phyloP scores from a whole-genome alignment of 2,329 filamentous ascomycete species.

The Trichoderma pleuroti region DNA sequence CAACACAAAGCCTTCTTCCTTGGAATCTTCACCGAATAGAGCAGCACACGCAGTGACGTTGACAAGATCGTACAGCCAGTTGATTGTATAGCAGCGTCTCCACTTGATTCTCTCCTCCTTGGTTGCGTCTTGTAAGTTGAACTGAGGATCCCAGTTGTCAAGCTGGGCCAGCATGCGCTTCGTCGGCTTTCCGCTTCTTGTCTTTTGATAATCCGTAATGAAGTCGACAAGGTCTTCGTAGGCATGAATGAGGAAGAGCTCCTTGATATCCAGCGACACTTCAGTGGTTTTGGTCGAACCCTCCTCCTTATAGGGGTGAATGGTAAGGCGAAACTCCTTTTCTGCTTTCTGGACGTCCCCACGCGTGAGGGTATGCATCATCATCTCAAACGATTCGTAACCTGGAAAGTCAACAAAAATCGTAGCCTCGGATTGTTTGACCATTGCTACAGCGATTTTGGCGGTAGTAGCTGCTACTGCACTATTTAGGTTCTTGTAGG shows the following conservation, averaged over 20 bases:
- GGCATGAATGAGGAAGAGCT: constrained; percentile 42
- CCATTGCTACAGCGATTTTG: constrained; percentile 40
- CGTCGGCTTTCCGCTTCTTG: constrained; percentile 44
- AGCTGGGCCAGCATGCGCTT: constrained; percentile 40
- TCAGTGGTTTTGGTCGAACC: neutral
- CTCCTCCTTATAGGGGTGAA: neutral
- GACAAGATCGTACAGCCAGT: constrained; percentile 51
- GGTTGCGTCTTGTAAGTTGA: constrained; percentile 38
- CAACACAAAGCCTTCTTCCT: constrained; percentile 32
- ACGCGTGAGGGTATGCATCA: constrained; percentile 40
- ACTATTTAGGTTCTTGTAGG: constrained; percentile 43
- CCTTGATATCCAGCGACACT: constrained; percentile 36
- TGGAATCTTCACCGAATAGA: constrained; percentile 35
- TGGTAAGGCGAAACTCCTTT: constrained; percentile 11
- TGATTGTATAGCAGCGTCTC: constrained; percentile 48
- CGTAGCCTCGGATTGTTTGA: constrained; percentile 35
- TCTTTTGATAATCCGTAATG: constrained; percentile 43
- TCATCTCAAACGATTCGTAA: constrained; percentile 41
- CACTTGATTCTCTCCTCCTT: constrained; percentile 41
- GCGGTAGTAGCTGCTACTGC: constrained; percentile 44
- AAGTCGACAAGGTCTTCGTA: constrained; percentile 45
- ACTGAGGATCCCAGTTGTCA: constrained; percentile 39
- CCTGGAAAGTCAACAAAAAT: constrained; percentile 47
- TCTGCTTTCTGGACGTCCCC: constrained; percentile 33
- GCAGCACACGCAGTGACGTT: constrained; percentile 43